These are phyloP conservation scores for Aquilaria agallochum DNA, from an alignment of 441 rosid species.

Conservation along the genomic window DNA sequence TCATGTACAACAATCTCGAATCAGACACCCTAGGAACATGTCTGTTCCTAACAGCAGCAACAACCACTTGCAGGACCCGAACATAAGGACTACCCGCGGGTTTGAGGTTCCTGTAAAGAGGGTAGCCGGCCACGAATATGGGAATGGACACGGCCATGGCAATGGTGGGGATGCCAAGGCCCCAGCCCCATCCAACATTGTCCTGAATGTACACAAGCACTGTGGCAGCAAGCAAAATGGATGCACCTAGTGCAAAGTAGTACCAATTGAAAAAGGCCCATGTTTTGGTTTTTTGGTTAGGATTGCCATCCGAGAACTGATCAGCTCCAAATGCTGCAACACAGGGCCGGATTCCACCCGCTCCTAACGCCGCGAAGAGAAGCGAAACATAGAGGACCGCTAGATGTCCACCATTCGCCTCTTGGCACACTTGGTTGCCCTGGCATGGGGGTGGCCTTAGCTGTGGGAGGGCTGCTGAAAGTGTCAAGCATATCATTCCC, in stretches of 20 bases:
- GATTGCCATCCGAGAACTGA: conserved; percentile 56
- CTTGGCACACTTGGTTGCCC: conserved; percentile 31
- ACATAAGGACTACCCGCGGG: conserved; percentile 69
- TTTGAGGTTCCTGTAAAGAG: conserved; percentile 51
- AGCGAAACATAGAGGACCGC: conserved; percentile 44
- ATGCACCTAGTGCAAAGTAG: conserved; percentile 60
- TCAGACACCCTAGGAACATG: conserved; percentile 32
- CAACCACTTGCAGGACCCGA: conserved; percentile 47
- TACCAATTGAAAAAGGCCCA: conserved; percentile 77
- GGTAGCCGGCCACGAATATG: conserved; percentile 41
- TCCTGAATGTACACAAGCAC: conserved; percentile 66
- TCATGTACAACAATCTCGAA: conserved; percentile 33
- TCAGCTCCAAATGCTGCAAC: conserved; percentile 77
- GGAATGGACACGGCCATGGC: conserved; percentile 55
- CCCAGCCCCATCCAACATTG: conserved; percentile 69
- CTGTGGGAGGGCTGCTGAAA: conserved; percentile 48
- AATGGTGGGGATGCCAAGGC: conserved; percentile 61
- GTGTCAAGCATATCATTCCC: conserved; percentile 54
- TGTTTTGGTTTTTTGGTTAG: conserved; percentile 40
- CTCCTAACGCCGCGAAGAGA: conserved; percentile 47
- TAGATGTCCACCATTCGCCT: conserved; percentile 42
- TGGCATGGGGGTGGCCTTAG: conserved; percentile 59
- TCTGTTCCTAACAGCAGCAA: conserved; percentile 56
- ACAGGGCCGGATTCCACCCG: conserved; percentile 80
- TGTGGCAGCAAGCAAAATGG: conserved; percentile 48